Conservation (phyloP, 140 eudicot species). For the Ambrosia hybrid region DNA sequence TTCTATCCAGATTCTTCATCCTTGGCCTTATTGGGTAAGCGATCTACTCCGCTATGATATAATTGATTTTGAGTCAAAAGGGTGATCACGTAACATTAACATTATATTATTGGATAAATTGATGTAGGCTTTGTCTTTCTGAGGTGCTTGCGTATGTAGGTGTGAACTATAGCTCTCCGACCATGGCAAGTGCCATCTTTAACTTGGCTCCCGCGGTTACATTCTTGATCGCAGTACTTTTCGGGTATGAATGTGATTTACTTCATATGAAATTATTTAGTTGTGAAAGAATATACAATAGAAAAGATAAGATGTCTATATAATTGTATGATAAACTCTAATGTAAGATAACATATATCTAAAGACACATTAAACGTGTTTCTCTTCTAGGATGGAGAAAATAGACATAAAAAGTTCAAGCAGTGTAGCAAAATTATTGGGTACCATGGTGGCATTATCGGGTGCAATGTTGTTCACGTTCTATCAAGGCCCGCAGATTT, state of each 20-base stretch:
- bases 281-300: background rate
- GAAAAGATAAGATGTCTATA: too few species aligned
- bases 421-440: conserved; percentile 44
- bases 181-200: conserved; percentile 35
- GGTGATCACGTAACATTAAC: too few species aligned
- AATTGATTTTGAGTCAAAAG: too few species aligned
- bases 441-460: conserved; percentile 48
- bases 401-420: conserved; percentile 39
- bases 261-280: background rate
- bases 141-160: conserved; percentile 33
- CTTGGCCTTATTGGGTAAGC: conserved; percentile 44
- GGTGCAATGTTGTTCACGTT: conserved; percentile 55
- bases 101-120: background rate
- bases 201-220: conserved; percentile 40
- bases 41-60: too few species aligned
- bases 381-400: conserved; percentile 52
- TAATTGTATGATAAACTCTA: too few species aligned
- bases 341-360: too few species aligned
- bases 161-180: conserved; percentile 40
- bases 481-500: conserved; percentile 39
- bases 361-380: too few species aligned
- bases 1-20: conserved; percentile 36
- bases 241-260: conserved; percentile 25
- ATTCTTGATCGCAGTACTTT: conserved; percentile 40
- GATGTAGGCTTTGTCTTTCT: conserved; percentile 22